phyloP scores from a whole-genome alignment of 352 stramenopile species.

The Phytopythium delawarense region DNA sequence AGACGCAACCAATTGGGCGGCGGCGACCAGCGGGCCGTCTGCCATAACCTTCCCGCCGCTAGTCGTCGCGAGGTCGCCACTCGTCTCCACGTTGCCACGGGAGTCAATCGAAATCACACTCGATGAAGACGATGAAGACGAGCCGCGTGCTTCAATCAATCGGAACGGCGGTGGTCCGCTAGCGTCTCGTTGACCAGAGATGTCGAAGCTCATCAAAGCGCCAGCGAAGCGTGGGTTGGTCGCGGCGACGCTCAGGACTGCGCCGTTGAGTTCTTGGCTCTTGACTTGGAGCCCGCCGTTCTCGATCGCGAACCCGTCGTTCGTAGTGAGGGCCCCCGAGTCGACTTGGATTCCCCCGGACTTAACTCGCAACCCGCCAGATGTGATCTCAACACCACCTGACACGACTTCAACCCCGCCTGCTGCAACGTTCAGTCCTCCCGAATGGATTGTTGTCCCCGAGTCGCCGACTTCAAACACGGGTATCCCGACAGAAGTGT shows the following conservation, averaged over 20 bases:
- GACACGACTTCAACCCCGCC: slow-evolving; percentile 52
- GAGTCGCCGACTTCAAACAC: slow-evolving; percentile 58
- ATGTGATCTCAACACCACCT: slow-evolving; percentile 55
- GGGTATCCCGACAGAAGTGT: slow-evolving; percentile 11
- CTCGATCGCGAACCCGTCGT: slow-evolving; percentile 53
- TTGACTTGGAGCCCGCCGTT: slow-evolving; percentile 54
- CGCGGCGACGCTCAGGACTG: slow-evolving; percentile 37
- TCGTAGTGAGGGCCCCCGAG: slow-evolving; percentile 40
- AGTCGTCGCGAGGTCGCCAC: slow-evolving; percentile 43
- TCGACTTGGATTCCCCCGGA: slow-evolving; percentile 54
- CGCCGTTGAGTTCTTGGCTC: slow-evolving; percentile 38
- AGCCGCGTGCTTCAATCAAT: slow-evolving; percentile 34
- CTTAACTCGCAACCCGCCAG: slow-evolving; percentile 49
- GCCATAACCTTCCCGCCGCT: slow-evolving; percentile 43
- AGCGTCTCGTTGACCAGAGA: slow-evolving; percentile 18
- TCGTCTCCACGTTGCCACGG: slow-evolving; percentile 37
- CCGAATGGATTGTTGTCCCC: slow-evolving; percentile 49
- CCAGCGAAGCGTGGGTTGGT: slow-evolving; percentile 49
- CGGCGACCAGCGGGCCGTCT: slow-evolving; percentile 42
- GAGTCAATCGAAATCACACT: slow-evolving; percentile 45
- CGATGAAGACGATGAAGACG: slow-evolving; percentile 6
- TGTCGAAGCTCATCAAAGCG: slow-evolving; percentile 40
- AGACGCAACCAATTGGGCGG: slow-evolving; percentile 50
- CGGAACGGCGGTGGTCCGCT: slow-evolving; percentile 25
- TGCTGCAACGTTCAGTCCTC: slow-evolving; percentile 43